Evolutionary conservation across 345 rosid species (phyloP), one percentile per base, ranked within the genome.

Genomic region (Anacardium occidentale): DNA sequence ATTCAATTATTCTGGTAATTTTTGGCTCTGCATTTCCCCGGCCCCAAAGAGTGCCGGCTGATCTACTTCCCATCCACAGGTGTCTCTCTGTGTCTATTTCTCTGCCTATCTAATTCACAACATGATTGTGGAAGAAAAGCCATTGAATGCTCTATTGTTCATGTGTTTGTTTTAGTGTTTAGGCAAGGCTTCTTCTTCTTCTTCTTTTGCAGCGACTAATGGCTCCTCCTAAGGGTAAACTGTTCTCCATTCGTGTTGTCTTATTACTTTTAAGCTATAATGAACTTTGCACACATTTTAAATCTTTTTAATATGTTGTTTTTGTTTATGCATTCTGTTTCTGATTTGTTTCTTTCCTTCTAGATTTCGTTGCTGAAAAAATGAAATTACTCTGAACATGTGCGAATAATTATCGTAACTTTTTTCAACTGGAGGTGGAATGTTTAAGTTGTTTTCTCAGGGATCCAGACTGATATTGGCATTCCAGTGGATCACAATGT

Each of bases 31-130:
- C 32, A 29, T 29, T 29, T 29, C 32, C 32, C 32, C 32, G 3
- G 32, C 32, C 32, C 32, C 32, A 29, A 29, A 3, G 1, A 29
- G 32, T 45, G 61, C 67, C 81, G 63, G 75, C 66, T 15, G 20
- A 44, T 74, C 81, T 37, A 62, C 32, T 47, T 24, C 50, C 12
- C 47, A 62, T n/a, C 52, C 6, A 10, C 81, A 78, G 86, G 88
- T 80, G 15, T 52, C 2, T 34, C 17, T 21, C 25, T 29, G 3
- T 29, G 4, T 34, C 40, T 21, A 7, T 4, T 2, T 12, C 26
- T 22, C 10, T 25, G 20, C 25, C 21, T 17, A 55, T 17, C 14
- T 20, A 37, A 6, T 32, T 18, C 14, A 20, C 15, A 15, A 8
- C 47, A 37, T 24, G 15, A 0, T 17, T 47, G 25, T 0, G 5